Base-by-base conservation (phyloP, 371 early-diverging fungal species). In the Chytridium lagenaria region DNA sequence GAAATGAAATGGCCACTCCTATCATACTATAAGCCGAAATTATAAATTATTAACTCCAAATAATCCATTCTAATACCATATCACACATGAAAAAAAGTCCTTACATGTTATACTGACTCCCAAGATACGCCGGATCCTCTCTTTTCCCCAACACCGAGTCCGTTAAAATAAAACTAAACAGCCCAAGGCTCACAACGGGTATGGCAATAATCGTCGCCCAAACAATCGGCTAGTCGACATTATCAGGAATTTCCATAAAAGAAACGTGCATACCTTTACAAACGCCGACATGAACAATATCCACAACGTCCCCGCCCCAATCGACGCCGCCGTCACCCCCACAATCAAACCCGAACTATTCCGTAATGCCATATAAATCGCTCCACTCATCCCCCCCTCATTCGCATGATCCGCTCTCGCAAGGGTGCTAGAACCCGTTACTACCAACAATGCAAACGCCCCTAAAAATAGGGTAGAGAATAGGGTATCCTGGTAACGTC, bases 151-250 rank as follows among this genome's bases (percentile, higher is more conserved):
- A 36, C 15, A 77, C 49, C n/a, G 79, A 73, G 57, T 77, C 75
- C 23, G 76, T 76, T 19, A 79, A 44, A 39, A 77, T 63, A 31
- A 73, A 64, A 40, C 65, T 68, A 50, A 90, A 90, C 40, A 88
- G 75, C 3, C 69, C 83, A 26, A 88, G 61, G 10, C 88, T 78
- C 2, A 85, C 67, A 0, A 84, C 63, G 0, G 92, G 92, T 0
- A 90, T 86, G 28, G 82, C 72, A 3, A 85, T 52, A 5, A 90
- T 84, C 0, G 90, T 89, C 2, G 82, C 81, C 88, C 89, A 89
- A 1, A 92, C 90, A 63, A 92, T 81, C 1, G 83, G 84, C 90
- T 89, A n/a, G n/a, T n/a, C n/a, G n/a, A n/a, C n/a, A n/a, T n/a
- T n/a, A n/a, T n/a, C n/a, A n/a, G n/a, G n/a, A n/a, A n/a, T n/a